Evolutionary conservation across 345 rosid genomes (phyloP), one percentile per base, ranked within the genome.

Genomic region (Brassica juncea): DNA sequence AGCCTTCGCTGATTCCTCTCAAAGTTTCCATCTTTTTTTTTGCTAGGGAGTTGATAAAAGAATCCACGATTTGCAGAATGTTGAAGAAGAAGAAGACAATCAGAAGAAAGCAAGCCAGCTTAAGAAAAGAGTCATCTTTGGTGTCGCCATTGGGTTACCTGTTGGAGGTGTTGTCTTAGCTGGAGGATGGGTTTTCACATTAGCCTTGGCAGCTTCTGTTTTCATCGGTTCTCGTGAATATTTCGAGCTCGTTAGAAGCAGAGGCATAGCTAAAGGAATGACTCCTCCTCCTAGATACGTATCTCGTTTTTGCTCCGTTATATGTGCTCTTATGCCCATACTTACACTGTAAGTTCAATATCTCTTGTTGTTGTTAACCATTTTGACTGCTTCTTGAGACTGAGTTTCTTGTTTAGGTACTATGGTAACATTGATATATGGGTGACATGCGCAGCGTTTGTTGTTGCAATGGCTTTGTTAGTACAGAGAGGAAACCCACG

Each of bases 221-320:
- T 94, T 94, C 31, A 84, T 86, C 5, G 95, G 92, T 62, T 82
- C 97, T 12, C 90, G 91, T 0, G 97, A 94, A 77, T 94, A 92
- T 82, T 92, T 94, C 77, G 94, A 91, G 79, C 81, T 92, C 76
- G 95, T 94, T 65, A 83, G 95, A 66, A 94, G 95, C 79, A 88
- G 84, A 59, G 97, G 95, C 77, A 92, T 94, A 11, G 80, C 97
- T 35, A 89, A 77, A 8, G 97, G 97, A 83, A 94, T 94, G 99
- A 92, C 97, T 0, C 97, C 99, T 66, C 97, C 97, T 68, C 99
- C 99, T 49, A 90, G 91, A 84, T 94, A 89, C 79, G 92, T 89
- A 47, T 92, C 97, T 30, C 87, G 93, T 39, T 91, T 90, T 84
- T 94, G 95, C 85, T 90, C 95, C 1, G 89, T 92, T 71, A 85